Conservation (phyloP, 306 rosid genomes). For the Begonia masoniana region DNA sequence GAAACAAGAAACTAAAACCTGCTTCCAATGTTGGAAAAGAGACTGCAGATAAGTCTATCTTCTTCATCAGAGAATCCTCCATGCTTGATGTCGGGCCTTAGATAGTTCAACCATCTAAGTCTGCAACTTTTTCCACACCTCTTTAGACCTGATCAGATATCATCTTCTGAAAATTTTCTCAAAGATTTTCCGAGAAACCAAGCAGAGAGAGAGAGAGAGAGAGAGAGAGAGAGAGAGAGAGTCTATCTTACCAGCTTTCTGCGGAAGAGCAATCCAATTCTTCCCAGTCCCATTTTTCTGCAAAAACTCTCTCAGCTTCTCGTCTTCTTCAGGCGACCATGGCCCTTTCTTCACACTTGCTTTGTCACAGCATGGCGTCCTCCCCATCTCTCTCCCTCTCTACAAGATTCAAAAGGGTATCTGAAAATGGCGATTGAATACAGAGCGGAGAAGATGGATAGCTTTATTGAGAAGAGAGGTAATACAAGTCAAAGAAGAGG, state of each 20-base stretch:
- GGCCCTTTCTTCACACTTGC: conserved; percentile 90
- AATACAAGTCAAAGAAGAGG: conserved; percentile 53
- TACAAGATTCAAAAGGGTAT: conserved; percentile 2
- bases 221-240: background rate
- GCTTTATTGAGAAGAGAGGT: conserved; percentile 19
- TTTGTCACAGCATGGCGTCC: conserved; percentile 97
- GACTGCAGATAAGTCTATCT: conserved; percentile 63
- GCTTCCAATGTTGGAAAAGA: conserved; percentile 88
- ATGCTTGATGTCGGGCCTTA: conserved; percentile 82
- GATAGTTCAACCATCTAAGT: conserved; percentile 91
- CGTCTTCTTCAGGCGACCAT: conserved; percentile 97
- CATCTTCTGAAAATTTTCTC: too few species aligned
- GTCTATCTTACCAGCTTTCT: conserved; percentile 77
- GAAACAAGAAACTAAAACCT: conserved; percentile 31
- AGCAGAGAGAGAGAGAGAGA: conserved; percentile 1
- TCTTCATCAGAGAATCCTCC: conserved; percentile 83
- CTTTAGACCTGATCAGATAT: conserved; percentile 47
- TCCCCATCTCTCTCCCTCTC: conserved; percentile 62
- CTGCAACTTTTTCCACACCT: conserved; percentile 98
- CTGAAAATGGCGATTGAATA: conserved; percentile 1
- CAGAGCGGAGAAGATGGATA: conserved; percentile 2
- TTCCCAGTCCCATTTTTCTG: conserved; percentile 76
- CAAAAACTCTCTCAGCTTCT: conserved; percentile 55
- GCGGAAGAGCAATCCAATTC: conserved; percentile 89
- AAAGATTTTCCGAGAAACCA: too few species aligned